Percentiles rank a stretch among this genome's conserved stretches.
Evolutionary conservation across 1,284 basidiomycete genomes (phyloP).

Genomic region (Laetiporus sulphureus): DNA sequence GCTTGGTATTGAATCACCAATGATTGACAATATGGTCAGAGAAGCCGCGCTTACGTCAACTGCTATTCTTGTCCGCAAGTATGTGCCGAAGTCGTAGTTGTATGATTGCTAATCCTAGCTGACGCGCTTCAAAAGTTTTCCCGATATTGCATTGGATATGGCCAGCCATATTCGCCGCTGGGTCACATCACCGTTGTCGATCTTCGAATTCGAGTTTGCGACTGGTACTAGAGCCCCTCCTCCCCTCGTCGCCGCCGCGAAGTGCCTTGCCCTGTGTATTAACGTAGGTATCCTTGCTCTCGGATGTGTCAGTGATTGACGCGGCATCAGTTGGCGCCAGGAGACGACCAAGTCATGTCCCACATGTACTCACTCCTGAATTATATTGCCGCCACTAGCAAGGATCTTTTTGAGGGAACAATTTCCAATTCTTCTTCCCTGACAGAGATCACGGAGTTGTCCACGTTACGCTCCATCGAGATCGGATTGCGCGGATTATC

Average conservation of each 20-base stretch:
- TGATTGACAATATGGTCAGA: conserved; percentile 77
- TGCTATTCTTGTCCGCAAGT: conserved; percentile 81
- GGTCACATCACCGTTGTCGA: conserved; percentile 81
- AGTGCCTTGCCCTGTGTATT: conserved; percentile 86
- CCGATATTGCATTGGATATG: conserved; percentile 72
- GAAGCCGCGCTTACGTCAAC: conserved; percentile 81
- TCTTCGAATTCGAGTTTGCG: conserved; percentile 83
- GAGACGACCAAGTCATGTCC: conserved; percentile 89
- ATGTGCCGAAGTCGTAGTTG: conserved; percentile 13
- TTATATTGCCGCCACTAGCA: conserved; percentile 77
- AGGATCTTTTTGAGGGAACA: conserved; percentile 57
- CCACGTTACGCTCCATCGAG: conserved; percentile 49
- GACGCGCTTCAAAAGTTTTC: conserved; percentile 56
- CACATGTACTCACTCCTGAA: conserved; percentile 96
- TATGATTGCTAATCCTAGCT: not conserved
- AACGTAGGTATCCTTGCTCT: conserved; percentile 40
- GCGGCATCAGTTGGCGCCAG: conserved; percentile 61
- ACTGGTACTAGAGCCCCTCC: conserved; percentile 69
- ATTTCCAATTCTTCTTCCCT: conserved; percentile 32
- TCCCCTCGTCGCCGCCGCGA: conserved; percentile 79
- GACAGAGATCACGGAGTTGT: conserved; percentile 33
- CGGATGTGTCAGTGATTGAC: not conserved
- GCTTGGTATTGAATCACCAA: conserved; percentile 76
- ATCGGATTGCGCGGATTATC: conserved; percentile 58
- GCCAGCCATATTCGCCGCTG: conserved; percentile 82